These are phyloP conservation scores for Leptographium lundbergii DNA, from an alignment of 2,329 filamentous ascomycete genomes.

Conservation along the genomic window DNA sequence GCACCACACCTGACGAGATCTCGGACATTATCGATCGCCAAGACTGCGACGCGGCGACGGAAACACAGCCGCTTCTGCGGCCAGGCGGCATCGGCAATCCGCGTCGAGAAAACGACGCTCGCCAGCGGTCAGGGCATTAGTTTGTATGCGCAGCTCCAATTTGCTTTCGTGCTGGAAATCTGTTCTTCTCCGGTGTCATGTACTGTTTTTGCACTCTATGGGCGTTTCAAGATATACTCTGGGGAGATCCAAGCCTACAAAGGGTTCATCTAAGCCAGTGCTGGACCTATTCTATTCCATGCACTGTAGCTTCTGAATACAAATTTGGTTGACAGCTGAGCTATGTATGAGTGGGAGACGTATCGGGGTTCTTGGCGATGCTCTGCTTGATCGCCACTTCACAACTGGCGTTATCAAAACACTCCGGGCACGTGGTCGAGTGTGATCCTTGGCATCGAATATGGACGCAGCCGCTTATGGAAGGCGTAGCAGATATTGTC, in stretches of 20 bases:
- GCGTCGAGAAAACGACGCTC: constrained; percentile 15
- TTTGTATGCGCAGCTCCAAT: not conserved
- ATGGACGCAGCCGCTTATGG: too few relatives aligned
- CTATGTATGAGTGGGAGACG: too few relatives aligned
- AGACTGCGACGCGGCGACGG: constrained; percentile 34
- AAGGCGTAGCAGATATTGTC: too few relatives aligned
- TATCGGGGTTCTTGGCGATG: too few relatives aligned
- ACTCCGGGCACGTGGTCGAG: too few relatives aligned
- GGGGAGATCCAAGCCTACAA: not conserved
- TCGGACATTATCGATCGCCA: constrained; percentile 36
- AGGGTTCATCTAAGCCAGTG: not conserved
- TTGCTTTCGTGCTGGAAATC: not conserved
- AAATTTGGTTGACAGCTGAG: not conserved
- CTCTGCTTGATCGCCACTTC: too few relatives aligned
- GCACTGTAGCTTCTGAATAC: not conserved
- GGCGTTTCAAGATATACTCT: not conserved
- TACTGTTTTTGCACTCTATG: not conserved
- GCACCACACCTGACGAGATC: constrained; percentile 37
- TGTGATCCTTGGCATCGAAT: too few relatives aligned
- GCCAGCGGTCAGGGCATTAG: not conserved
- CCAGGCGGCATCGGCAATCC: constrained; percentile 35
- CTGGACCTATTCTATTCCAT: not conserved
- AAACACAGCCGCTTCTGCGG: constrained; percentile 36
- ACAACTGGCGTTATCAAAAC: too few relatives aligned
- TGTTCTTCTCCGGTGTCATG: not conserved